A percentile compares a stretch with the other conserved stretches of the same genome.
Evolutionary conservation across 148 eudicot species (phyloP).

Genomic region (Rhododendron henanense): DNA sequence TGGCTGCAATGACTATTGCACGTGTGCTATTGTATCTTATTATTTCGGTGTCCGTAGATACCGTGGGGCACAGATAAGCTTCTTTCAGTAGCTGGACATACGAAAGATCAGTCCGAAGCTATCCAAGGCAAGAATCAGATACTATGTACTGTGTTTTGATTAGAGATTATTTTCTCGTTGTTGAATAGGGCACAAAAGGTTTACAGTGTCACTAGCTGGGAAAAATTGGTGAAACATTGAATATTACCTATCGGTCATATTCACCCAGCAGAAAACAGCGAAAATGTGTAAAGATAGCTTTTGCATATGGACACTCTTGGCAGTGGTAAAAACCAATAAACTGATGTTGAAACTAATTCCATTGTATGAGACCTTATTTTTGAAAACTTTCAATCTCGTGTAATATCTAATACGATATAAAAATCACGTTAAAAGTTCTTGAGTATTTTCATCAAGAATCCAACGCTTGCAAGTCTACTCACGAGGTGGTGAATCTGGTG

Average conservation of each 20-base stretch:
- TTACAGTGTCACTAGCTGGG: not conserved
- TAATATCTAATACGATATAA: not conserved
- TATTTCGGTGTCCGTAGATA: slow-evolving; percentile 42
- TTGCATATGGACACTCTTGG: not conserved
- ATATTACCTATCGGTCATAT: not conserved
- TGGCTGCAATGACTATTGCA: not conserved
- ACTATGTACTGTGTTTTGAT: not conserved
- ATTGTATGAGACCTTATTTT: not conserved
- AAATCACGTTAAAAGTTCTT: not conserved
- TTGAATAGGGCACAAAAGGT: not conserved
- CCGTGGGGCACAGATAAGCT: slow-evolving; percentile 89
- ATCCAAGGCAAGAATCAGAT: slow-evolving; percentile 54
- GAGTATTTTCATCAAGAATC: not conserved
- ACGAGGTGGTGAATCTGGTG: not conserved
- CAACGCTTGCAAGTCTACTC: not conserved
- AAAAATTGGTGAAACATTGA: not conserved
- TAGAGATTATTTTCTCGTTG: not conserved
- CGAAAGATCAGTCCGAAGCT: slow-evolving; percentile 79
- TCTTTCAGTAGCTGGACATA: slow-evolving; percentile 88
- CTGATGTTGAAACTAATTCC: not conserved
- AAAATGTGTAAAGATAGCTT: not conserved
- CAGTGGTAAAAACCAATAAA: not conserved
- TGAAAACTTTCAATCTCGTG: not conserved
- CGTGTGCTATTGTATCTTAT: not conserved
- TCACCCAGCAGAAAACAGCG: not conserved